Base-by-base conservation (phyloP, 2,329 filamentous ascomycete genomes). In the Apiospora aurea region DNA sequence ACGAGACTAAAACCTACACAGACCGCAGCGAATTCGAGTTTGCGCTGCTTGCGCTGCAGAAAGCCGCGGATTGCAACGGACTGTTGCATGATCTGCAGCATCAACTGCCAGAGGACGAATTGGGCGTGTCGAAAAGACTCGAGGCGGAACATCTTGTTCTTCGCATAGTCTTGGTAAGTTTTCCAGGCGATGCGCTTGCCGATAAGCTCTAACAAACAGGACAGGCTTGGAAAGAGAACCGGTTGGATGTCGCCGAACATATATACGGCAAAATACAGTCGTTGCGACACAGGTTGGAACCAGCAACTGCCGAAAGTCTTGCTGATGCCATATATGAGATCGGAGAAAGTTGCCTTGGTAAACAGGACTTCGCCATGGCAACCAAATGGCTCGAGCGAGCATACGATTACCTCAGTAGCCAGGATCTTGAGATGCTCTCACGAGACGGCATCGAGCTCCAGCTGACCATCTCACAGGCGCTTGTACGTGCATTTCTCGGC, bases 201-300 rank as follows among this genome's bases (percentile, higher is more conserved):
- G 41, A 74, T 71, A 43, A 73, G 49, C 53, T 57, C 44, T 46
- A 14, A 69, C 41, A 51, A 26, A 53, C 21, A 69, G 18, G 13
- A 14, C 74, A 96, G 94, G 88, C 91, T 43, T 97, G 92, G 91
- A 90, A 91, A 76, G 91, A 95, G 78, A 86, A 89, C 53, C 89
- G 92, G 53, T 85, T 93, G 18, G 93, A 96, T 72, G 88, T 95
- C 67, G 93, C 94, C 41, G 94, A 97, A 71, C 90, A 94, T 80
- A 90, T 96, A 85, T 95, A 92, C 80, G 81, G 81, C 47, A 93
- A 93, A 76, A 81, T 89, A 1, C 82, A 83, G 76, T 82, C 73
- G n/a, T 80, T 82, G 13, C 80, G 76, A 49, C 77, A 77, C 29
- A 77, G 70, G 0, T 79, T 89, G 2, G 86, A 91, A 61, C 80